Conservation (phyloP, 2,329 filamentous ascomycete genomes). For the Allantophomopsis lycopodina region DNA sequence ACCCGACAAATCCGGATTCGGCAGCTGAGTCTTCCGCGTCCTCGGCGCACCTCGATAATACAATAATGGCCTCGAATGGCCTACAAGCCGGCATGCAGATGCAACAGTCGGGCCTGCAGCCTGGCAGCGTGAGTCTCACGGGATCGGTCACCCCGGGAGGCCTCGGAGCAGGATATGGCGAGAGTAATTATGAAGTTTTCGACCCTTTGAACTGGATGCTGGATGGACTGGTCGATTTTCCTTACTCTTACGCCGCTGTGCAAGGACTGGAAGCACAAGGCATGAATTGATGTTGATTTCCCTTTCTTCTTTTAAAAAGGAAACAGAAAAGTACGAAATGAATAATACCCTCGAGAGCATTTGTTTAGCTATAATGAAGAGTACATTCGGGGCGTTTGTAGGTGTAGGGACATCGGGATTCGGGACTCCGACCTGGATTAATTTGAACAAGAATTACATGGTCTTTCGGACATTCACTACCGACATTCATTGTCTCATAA, state of each 20-base stretch:
- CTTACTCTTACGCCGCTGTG: conserved; percentile 49
- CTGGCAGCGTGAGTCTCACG: background rate
- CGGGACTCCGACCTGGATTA: too few species aligned
- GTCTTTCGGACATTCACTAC: too few species aligned
- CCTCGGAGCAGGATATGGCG: conserved; percentile 40
- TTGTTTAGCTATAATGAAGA: too few species aligned
- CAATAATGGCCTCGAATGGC: conserved; percentile 29
- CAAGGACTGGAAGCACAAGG: conserved; percentile 27
- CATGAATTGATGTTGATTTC: conserved; percentile 6
- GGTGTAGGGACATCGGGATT: too few species aligned
- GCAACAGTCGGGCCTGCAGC: conserved; percentile 2
- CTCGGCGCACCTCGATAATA: conserved; percentile 49
- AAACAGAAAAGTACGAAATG: too few species aligned
- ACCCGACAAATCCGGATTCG: conserved; percentile 76
- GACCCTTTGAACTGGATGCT: conserved; percentile 91
- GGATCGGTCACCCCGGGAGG: conserved; percentile 22
- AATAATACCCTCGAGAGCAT: too few species aligned
- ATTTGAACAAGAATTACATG: too few species aligned
- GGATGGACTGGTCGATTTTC: conserved; percentile 72
- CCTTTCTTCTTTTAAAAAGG: too few species aligned
- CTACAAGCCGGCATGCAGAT: conserved; percentile 12
- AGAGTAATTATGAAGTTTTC: conserved; percentile 74
- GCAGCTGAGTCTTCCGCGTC: conserved; percentile 59
- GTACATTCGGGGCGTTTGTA: too few species aligned
- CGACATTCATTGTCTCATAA: too few species aligned